A percentile compares a stretch with the other conserved stretches of the same genome.
phyloP scores from a whole-genome alignment of 1,139 yeast genomes.

The Insectozyma bohioensis region DNA sequence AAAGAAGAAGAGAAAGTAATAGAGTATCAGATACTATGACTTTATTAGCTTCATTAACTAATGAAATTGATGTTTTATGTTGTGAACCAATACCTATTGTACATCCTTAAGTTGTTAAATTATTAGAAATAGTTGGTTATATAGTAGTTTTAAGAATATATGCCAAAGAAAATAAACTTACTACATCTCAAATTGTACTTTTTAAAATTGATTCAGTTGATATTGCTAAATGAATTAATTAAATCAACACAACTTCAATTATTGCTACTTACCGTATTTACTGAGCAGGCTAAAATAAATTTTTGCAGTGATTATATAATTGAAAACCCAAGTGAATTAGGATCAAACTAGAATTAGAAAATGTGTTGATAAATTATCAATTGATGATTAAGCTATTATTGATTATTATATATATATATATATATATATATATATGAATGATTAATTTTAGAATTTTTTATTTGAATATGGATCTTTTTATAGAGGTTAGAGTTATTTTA shows the following conservation, averaged over 20 bases:
- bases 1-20: constrained; percentile 55
- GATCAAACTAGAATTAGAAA: constrained; percentile 23
- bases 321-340: constrained; percentile 69
- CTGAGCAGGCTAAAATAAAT: constrained; percentile 60
- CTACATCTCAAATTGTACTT: constrained; percentile 80
- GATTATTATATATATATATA: no score
- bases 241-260: constrained; percentile 77
- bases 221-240: constrained; percentile 73
- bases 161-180: constrained; percentile 83
- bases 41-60: constrained; percentile 8
- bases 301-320: constrained; percentile 67
- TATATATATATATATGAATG: no score
- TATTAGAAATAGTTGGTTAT: constrained; percentile 73
- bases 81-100: constrained; percentile 90
- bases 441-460: no score
- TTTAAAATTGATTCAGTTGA: constrained; percentile 71
- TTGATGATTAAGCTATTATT: constrained; percentile 30
- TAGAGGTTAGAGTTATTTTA: no score
- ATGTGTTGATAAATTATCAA: constrained; percentile 23
- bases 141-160: constrained; percentile 74
- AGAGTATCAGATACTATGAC: constrained; percentile 21
- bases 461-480: no score
- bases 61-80: constrained; percentile 63
- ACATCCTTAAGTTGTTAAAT: constrained; percentile 63
- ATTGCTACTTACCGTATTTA: constrained; percentile 75